A percentile compares a stretch with the other conserved stretches of the same genome.
Conservation (phyloP, 352 stramenopile genomes). For the Pythium pyrilobum region DNA sequence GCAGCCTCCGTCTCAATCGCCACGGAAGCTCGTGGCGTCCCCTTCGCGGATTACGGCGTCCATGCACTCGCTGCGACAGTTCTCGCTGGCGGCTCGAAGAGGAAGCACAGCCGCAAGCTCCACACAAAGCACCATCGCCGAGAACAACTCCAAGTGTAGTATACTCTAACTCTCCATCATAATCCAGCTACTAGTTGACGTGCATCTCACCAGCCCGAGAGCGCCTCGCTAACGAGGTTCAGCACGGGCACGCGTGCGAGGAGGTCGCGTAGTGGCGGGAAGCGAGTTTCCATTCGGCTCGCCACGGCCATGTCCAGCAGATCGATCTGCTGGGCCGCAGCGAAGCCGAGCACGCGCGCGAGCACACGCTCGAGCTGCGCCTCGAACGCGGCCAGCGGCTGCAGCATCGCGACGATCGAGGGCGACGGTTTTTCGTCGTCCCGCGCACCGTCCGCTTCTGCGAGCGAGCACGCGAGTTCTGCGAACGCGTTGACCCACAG, state of each 20-base stretch:
- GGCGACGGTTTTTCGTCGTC: not conserved
- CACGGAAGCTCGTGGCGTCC: too few relatives aligned
- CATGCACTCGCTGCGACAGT: slow-evolving; percentile 3
- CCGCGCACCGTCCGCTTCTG: not conserved
- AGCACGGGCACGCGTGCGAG: slow-evolving; percentile 17
- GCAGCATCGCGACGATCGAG: slow-evolving; percentile 1
- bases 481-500: slow-evolving; percentile 34
- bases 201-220: slow-evolving; percentile 3
- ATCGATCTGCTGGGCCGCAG: slow-evolving; percentile 18
- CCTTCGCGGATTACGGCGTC: too few relatives aligned
- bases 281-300: slow-evolving; percentile 4
- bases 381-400: not conserved
- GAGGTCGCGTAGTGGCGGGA: slow-evolving; percentile 12
- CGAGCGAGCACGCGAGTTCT: slow-evolving; percentile 5
- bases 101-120: not conserved
- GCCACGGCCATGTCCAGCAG: slow-evolving; percentile 17
- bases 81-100: not conserved
- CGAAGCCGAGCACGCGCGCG: slow-evolving; percentile 16
- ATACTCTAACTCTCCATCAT: slow-evolving; percentile 1
- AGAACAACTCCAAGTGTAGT: not conserved
- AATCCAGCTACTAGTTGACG: not conserved
- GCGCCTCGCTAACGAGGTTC: slow-evolving; percentile 1
- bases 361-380: slow-evolving; percentile 7
- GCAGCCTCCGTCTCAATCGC: too few relatives aligned
- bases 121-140: too few relatives aligned